Percentiles rank a stretch among this genome's conserved stretches.
Conservation (phyloP, 2,329 filamentous ascomycete genomes). For the Pseudopithomyces chartarum region DNA sequence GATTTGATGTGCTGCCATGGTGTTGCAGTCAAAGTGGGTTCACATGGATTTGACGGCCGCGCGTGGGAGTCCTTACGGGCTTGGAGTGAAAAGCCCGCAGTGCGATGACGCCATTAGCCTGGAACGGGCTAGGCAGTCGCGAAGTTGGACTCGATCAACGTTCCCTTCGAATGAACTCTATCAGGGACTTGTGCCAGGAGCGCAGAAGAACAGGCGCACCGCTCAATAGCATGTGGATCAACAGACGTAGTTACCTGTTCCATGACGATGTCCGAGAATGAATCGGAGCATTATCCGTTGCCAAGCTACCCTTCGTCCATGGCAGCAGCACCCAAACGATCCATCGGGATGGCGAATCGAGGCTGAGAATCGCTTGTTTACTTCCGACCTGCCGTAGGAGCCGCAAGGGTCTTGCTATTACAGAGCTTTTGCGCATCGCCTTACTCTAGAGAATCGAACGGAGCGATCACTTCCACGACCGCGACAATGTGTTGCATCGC, state of each 20-base stretch:
- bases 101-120: conserved; percentile 29
- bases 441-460: neutral
- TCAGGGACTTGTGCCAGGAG: conserved; percentile 3
- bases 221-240: neutral
- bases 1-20: conserved; percentile 15
- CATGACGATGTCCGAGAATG: conserved; percentile 3
- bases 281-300: neutral
- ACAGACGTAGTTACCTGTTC: neutral
- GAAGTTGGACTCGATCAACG: conserved; percentile 3
- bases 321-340: neutral
- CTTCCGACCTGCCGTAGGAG: conserved; percentile 1
- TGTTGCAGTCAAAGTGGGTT: conserved; percentile 27
- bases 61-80: conserved; percentile 27
- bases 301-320: neutral
- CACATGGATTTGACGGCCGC: conserved; percentile 33
- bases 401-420: neutral
- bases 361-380: conserved; percentile 1
- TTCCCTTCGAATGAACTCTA: conserved; percentile 15
- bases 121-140: conserved; percentile 18
- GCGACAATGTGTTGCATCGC: neutral
- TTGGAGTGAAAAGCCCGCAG: conserved; percentile 23
- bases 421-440: neutral
- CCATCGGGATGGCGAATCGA: neutral
- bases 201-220: neutral
- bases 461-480: neutral